Conservation (phyloP, 208 protist species). For the Acanthamoeba royreba region DNA sequence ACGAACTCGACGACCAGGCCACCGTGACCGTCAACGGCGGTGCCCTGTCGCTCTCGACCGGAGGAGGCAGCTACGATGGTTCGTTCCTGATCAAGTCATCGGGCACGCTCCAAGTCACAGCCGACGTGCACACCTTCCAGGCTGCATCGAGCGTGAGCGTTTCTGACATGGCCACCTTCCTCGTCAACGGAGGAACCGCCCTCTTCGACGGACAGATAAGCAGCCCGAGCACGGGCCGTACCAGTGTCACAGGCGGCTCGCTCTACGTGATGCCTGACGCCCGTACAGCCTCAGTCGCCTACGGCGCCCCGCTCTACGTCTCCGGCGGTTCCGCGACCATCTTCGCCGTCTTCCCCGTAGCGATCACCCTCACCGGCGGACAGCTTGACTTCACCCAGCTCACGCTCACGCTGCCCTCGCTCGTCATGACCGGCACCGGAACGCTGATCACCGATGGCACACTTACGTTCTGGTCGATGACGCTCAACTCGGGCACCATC, state of each 20-base stretch:
- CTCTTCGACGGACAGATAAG: not conserved
- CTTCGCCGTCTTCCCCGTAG: not conserved
- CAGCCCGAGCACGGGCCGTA: not conserved
- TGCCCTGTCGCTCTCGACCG: not conserved
- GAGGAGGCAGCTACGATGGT: not conserved
- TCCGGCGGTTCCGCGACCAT: not conserved
- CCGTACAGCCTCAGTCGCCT: not conserved
- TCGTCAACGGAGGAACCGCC: not conserved
- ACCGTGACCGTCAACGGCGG: not conserved
- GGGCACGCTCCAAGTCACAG: not conserved
- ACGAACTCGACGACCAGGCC: not conserved
- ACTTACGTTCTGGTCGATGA: not conserved
- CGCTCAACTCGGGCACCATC: not conserved
- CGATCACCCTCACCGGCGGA: not conserved
- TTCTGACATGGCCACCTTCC: not conserved
- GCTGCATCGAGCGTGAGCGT: not conserved
- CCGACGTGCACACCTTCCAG: not conserved
- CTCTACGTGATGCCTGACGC: constrained; percentile 39
- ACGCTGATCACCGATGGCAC: not conserved
- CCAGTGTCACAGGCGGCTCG: not conserved
- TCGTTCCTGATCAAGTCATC: not conserved
- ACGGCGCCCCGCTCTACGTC: not conserved
- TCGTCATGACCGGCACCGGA: not conserved
- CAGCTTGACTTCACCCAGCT: constrained; percentile 13
- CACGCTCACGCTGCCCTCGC: not conserved